Evolutionary conservation across 768 basidiomycete species (phyloP).

Genomic region (Lentinula guzmanii): DNA sequence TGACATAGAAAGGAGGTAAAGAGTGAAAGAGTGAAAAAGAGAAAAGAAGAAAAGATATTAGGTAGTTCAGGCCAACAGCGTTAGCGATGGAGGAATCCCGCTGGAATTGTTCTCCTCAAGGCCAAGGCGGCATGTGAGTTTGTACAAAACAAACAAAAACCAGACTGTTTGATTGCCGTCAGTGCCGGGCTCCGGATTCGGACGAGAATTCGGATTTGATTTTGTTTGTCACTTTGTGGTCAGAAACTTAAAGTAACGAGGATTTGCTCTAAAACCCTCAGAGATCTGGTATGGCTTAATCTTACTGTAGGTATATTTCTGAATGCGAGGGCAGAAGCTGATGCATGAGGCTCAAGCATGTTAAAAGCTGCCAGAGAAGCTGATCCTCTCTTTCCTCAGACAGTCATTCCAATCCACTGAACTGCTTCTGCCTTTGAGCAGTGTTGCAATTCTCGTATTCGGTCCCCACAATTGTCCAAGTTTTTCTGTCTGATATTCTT

Average conservation of each 20-base stretch:
- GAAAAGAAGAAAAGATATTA: constrained; percentile 5
- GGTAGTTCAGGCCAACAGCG: background rate
- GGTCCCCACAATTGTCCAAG: background rate
- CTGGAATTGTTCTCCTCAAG: background rate
- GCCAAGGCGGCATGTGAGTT: background rate
- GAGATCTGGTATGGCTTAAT: background rate
- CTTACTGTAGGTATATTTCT: background rate
- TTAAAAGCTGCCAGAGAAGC: background rate
- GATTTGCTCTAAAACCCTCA: background rate
- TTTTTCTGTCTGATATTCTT: background rate
- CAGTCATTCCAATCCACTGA: background rate
- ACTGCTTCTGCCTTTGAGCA: background rate
- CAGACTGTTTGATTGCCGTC: background rate
- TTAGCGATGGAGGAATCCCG: background rate
- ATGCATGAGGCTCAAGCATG: constrained; percentile 3
- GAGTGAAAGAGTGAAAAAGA: constrained; percentile 18
- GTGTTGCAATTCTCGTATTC: background rate
- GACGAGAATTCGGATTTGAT: background rate
- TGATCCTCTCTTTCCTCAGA: background rate
- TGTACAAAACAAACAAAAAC: background rate
- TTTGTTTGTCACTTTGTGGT: background rate
- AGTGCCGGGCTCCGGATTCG: background rate
- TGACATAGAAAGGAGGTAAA: constrained; percentile 33
- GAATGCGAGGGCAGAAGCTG: background rate
- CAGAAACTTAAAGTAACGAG: background rate